Percentiles rank a stretch among this genome's conserved stretches.
Evolutionary conservation across 202 grass and related monocot genomes (phyloP).

Genomic region (Carex arenaria): DNA sequence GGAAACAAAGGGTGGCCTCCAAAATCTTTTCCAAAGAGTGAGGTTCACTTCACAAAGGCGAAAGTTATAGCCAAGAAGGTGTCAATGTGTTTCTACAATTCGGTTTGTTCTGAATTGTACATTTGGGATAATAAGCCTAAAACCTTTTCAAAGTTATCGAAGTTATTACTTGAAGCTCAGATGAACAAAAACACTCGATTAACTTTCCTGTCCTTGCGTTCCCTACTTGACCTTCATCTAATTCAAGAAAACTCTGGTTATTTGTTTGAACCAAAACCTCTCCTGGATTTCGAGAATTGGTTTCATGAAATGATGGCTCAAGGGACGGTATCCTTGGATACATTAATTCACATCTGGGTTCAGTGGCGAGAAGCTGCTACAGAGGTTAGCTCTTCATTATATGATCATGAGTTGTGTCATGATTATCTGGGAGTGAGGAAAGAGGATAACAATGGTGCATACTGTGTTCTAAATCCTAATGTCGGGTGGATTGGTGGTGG

Average conservation of each 20-base stretch:
- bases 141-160: conserved; percentile 25
- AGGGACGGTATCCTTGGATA: conserved; percentile 30
- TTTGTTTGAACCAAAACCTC: conserved; percentile 20
- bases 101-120: conserved; percentile 40
- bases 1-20: too few species aligned
- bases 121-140: conserved; percentile 36
- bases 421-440: conserved; percentile 66
- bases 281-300: conserved; percentile 4
- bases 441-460: conserved; percentile 14
- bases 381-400: conserved; percentile 25
- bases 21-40: too few species aligned
- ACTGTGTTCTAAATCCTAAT: conserved; percentile 42
- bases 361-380: conserved; percentile 38
- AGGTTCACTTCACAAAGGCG: conserved; percentile 36
- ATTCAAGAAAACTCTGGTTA: conserved; percentile 17
- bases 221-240: conserved; percentile 56
- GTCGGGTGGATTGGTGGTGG: conserved; percentile 44
- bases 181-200: conserved; percentile 34
- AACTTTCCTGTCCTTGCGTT: conserved; percentile 36
- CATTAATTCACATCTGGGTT: conserved; percentile 48
- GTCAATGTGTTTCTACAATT: conserved; percentile 36
- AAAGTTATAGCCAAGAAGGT: conserved; percentile 41
- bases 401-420: conserved; percentile 45
- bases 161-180: conserved; percentile 29
- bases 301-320: conserved; percentile 28